A percentile compares a stretch with the other conserved stretches of the same genome.
phyloP scores from a whole-genome alignment of 768 basidiomycete species.

The Russula lepida region DNA sequence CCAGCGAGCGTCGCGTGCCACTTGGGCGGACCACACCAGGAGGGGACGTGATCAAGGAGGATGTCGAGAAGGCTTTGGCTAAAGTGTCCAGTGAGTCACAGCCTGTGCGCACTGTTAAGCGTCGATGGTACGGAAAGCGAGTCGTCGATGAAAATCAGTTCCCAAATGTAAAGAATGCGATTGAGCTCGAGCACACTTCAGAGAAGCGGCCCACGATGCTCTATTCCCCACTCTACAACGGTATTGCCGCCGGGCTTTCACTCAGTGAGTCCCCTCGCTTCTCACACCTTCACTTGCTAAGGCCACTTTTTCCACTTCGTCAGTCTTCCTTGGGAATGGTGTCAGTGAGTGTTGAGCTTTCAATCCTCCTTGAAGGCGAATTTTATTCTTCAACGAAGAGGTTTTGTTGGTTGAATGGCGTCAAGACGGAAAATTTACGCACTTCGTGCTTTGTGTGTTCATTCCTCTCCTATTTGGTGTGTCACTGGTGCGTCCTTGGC shows the following conservation, averaged over 20 bases:
- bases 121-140: constrained; percentile 55
- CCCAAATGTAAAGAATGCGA: constrained; percentile 14
- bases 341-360: constrained; percentile 31
- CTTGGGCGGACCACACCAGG: constrained; percentile 2
- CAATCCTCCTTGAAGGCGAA: neutral
- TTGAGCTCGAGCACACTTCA: constrained; percentile 25
- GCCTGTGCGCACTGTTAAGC: constrained; percentile 26
- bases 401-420: constrained; percentile 47
- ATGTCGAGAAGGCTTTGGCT: constrained; percentile 4
- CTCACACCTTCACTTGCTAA: neutral
- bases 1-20: constrained; percentile 10
- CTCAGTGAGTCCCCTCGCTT: constrained; percentile 23
- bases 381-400: constrained; percentile 3
- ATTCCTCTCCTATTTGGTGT: constrained; percentile 39
- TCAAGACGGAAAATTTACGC: constrained; percentile 38
- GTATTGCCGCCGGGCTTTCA: constrained; percentile 29
- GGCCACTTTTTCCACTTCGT: constrained; percentile 18
- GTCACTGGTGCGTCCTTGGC: constrained; percentile 31
- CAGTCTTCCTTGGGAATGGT: constrained; percentile 59
- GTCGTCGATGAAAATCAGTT: constrained; percentile 23
- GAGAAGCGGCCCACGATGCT: constrained; percentile 28
- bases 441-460: constrained; percentile 37
- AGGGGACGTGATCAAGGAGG: neutral
- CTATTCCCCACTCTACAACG: constrained; percentile 33
- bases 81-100: constrained; percentile 8